Evolutionary conservation across 2,329 filamentous ascomycete genomes (phyloP).

Genomic region (Fusarium sp.): DNA sequence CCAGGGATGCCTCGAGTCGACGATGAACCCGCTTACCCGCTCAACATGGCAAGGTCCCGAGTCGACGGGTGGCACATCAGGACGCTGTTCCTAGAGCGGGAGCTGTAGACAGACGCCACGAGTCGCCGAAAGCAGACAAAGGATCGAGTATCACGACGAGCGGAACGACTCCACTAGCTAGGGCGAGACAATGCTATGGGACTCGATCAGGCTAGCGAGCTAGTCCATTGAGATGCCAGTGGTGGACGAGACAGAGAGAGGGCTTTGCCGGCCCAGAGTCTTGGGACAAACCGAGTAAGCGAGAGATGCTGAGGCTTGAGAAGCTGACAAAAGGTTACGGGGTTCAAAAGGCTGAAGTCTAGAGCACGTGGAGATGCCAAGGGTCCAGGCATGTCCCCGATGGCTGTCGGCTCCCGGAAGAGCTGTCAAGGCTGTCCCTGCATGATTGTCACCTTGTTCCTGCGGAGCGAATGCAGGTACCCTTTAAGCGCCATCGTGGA

Average conservation of each 20-base stretch:
- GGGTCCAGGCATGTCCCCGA: constrained; percentile 30
- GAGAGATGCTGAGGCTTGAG: constrained; percentile 3
- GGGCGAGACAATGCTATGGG: constrained; percentile 11
- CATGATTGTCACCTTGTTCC: constrained; percentile 20
- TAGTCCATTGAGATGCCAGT: not conserved
- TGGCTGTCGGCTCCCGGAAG: constrained; percentile 13
- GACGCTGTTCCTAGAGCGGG: constrained; percentile 10
- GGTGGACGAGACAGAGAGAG: not conserved
- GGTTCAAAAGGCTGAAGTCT: constrained; percentile 2
- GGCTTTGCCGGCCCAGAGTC: not conserved
- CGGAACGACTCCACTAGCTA: not conserved
- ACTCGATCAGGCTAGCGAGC: not conserved
- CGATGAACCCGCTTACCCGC: not conserved
- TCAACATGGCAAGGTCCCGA: not conserved
- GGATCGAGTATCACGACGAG: not conserved
- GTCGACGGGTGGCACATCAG: not conserved
- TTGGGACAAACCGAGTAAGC: not conserved
- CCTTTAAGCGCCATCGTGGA: not conserved
- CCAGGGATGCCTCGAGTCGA: constrained; percentile 4
- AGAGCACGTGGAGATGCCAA: constrained; percentile 22
- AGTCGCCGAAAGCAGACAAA: constrained; percentile 7
- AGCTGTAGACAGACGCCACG: constrained; percentile 34
- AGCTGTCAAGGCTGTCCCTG: constrained; percentile 9
- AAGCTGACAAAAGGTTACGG: constrained; percentile 3
- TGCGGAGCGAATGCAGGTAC: constrained; percentile 24